Base-by-base conservation (phyloP, 148 eudicot species). In the Camellia granthamiana region DNA sequence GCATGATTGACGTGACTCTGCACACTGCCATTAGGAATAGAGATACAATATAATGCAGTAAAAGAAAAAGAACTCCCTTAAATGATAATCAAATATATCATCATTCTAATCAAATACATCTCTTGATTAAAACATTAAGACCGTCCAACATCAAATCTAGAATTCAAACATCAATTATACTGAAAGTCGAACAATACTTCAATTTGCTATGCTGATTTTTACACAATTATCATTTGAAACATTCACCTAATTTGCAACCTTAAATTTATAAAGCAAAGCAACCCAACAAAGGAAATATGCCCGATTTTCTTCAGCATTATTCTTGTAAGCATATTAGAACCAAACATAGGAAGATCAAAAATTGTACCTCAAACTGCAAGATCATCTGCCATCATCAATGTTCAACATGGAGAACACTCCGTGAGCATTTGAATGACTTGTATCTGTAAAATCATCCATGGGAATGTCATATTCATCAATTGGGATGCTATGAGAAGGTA, bases 331-430 rank as follows among this genome's bases (percentile, higher is more conserved):
- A 56, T 56, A 56, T 14, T 56, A 8, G 12, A 14, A 56, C 52
- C 52, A 49, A 49, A 49, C 52, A 56, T 30, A 30, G 38, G 38
- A 30, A 30, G 60, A 56, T 0, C 13, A 56, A 11, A 60, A 60
- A 18, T 18, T 18, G 21, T 4, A 60, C 64, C 64, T 60, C 60
- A 23, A 19, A 72, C 61, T 56, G 30, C n/a, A 14, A 72, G 61
- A n/a, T 59, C 73, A 82, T 82, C 81, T 55, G 10, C 78, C 88
- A 71, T 79, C 81, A 60, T 84, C 79, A 38, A 82, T 60, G 51
- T 56, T 84, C 74, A 84, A 42, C 74, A 80, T 88, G 61, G 90
- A 84, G 68, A 84, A 84, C 10, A 86, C 88, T 60, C 82, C 78
- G 52, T 79, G 74, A 21, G 82, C 82, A 55, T 10, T 44, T 5